Evolutionary conservation across 768 basidiomycete species (phyloP), one percentile per base, ranked within the genome.

Genomic region (Hemileccinum impolitum): DNA sequence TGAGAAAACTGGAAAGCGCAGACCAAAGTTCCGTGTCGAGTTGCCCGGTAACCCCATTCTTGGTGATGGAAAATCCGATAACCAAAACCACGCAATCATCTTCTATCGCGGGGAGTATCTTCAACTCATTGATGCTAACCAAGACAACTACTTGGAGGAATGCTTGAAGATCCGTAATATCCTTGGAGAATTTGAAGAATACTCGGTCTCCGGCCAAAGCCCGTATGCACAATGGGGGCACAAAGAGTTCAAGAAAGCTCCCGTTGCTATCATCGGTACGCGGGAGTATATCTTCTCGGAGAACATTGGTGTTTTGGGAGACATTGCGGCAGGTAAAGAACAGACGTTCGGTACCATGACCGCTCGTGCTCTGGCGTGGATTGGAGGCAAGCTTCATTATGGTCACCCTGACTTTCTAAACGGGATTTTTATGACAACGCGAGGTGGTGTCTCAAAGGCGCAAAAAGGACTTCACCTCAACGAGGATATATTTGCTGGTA

Each of bases 271-370:
- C 66, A 82, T 99, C 54, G 96, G 96, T 61, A 96, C 96, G 6
- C 85, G 96, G 68, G 96, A 99, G 73, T 99, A 99, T 72, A 97
- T 99, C 65, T 99, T 99, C 76, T 98, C 96, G 45, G 96, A 98
- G 75, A 98, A 98, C 67, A 98, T 98, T 59, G 96, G 96, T 76
- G 91, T 99, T 31, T 79, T 99, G 52, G 96, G 96, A 69, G 96
- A 99, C 68, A 93, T 99, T 55, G 96, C 96, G 40, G 96, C 96
- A 51, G 96, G 96, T 43, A 98, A 99, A 76, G 96, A 99, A 72
- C 96, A 99, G 72, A 99, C 96, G 39, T 99, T 99, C 70, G 96
- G 96, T 72, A 99, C 96, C 10, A 85, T 98, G 78, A 93, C 94
- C 0, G 95, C 95, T 35, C 87, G 95, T 64, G 87, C 90, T 0